These are phyloP conservation scores for Nemania diffusa DNA, from an alignment of 2,329 filamentous ascomycete genomes.

Conservation along the genomic window DNA sequence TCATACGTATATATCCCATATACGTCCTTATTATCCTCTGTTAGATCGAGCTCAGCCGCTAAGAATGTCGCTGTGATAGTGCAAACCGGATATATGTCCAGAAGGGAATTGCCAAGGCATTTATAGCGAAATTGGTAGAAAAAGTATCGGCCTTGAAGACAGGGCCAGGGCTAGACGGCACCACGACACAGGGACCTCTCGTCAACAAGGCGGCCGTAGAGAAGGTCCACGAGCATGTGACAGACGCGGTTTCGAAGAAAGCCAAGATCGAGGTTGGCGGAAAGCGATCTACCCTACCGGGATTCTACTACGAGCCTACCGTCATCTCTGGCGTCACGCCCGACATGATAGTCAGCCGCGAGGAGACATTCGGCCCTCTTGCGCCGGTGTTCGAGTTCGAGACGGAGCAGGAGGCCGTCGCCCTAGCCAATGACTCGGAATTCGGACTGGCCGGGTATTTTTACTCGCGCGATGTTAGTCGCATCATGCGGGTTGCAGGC, in stretches of 20 bases:
- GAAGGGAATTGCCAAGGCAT: constrained; percentile 71
- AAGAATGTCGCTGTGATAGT: constrained; percentile 37
- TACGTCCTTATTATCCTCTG: background rate
- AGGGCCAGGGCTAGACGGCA: constrained; percentile 64
- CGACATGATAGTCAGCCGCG: constrained; percentile 72
- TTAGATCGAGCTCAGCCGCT: background rate
- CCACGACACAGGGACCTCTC: constrained; percentile 78
- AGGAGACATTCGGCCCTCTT: constrained; percentile 49
- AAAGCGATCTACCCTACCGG: background rate
- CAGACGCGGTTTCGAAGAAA: constrained; percentile 79
- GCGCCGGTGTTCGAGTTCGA: constrained; percentile 8
- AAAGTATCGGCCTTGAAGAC: constrained; percentile 77
- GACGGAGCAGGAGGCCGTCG: constrained; percentile 18
- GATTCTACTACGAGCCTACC: constrained; percentile 74
- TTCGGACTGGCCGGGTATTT: constrained; percentile 78
- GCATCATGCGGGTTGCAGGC: constrained; percentile 22
- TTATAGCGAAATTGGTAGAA: constrained; percentile 71
- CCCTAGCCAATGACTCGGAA: constrained; percentile 75
- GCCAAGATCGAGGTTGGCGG: constrained; percentile 78
- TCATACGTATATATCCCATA: background rate
- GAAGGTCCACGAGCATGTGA: constrained; percentile 81
- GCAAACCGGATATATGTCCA: constrained; percentile 72
- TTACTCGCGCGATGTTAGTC: constrained; percentile 69
- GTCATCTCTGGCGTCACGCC: constrained; percentile 74
- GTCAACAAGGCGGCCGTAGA: constrained; percentile 74